Percentiles rank a stretch among this genome's conserved stretches.
Conservation (phyloP, 2,329 filamentous ascomycete genomes). For the Coniochaeta prunicola region DNA sequence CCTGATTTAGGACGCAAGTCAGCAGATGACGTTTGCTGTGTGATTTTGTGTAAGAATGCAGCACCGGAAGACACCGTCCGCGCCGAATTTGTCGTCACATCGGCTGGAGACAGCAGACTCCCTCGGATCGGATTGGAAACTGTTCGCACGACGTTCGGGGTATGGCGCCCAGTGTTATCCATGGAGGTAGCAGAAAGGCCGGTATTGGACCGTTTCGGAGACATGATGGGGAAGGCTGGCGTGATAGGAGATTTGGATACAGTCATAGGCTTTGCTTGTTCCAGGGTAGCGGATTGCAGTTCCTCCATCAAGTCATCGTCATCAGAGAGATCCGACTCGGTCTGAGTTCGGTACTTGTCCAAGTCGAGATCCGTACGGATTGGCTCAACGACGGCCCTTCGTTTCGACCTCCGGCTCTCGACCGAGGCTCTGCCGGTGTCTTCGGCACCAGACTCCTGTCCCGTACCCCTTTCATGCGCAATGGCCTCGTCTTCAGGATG, state of each 20-base stretch:
- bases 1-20: conserved; percentile 62
- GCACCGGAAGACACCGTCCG: conserved; percentile 52
- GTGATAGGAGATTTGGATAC: conserved; percentile 79
- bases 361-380: conserved; percentile 44
- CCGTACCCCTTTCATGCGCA: conserved; percentile 9
- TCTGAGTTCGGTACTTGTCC: conserved; percentile 21
- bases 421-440: conserved; percentile 16
- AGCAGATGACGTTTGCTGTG: conserved; percentile 40
- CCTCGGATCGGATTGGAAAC: conserved; percentile 42
- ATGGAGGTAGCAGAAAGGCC: conserved; percentile 1
- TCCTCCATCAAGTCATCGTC: conserved; percentile 83
- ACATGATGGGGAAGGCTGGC: conserved; percentile 44
- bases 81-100: conserved; percentile 30
- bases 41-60: conserved; percentile 46
- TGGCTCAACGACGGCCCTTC: conserved; percentile 38
- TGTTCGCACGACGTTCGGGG: conserved; percentile 24
- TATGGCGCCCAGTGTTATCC: conserved; percentile 5
- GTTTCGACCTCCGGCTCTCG: conserved; percentile 23
- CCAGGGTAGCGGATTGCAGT: conserved; percentile 70
- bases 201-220: conserved; percentile 16
- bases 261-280: conserved; percentile 74
- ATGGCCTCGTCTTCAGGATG: conserved; percentile 10
- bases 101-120: conserved; percentile 35
- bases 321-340: conserved; percentile 48
- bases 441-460: conserved; percentile 13